Conservation (phyloP, 2,329 filamentous ascomycete genomes). For the Trichoderma brevicompactum region DNA sequence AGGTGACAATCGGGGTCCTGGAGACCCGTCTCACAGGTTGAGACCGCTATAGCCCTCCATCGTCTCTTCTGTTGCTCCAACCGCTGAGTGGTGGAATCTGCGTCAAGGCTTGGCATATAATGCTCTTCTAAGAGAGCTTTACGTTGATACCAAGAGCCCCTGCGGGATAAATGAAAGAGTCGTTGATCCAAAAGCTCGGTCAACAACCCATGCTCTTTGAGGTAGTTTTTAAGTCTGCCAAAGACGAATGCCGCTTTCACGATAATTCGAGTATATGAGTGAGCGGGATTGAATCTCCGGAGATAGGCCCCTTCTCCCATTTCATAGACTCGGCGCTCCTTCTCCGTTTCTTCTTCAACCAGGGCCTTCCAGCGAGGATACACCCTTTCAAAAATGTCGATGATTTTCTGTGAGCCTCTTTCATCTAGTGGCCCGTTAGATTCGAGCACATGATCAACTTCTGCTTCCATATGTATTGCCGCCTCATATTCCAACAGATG, state of each 20-base stretch:
- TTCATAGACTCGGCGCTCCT: slow-evolving; percentile 77
- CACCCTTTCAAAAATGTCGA: slow-evolving; percentile 73
- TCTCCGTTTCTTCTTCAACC: slow-evolving; percentile 73
- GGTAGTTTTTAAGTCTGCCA: slow-evolving; percentile 80
- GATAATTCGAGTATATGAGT: slow-evolving; percentile 90
- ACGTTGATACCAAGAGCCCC: slow-evolving; percentile 93
- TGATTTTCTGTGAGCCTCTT: slow-evolving; percentile 67
- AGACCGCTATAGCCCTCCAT: slow-evolving; percentile 77
- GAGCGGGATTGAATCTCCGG: slow-evolving; percentile 85
- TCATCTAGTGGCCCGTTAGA: slow-evolving; percentile 72
- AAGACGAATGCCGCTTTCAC: slow-evolving; percentile 84
- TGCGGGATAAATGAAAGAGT: slow-evolving; percentile 81
- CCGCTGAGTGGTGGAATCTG: slow-evolving; percentile 45
- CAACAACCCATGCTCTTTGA: slow-evolving; percentile 74
- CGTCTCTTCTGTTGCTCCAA: slow-evolving; percentile 69
- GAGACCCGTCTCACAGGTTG: slow-evolving; percentile 83
- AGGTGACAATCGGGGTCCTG: slow-evolving; percentile 89
- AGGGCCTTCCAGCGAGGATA: slow-evolving; percentile 80
- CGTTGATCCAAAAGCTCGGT: slow-evolving; percentile 76
- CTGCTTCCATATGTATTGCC: slow-evolving; percentile 78
- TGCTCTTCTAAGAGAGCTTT: slow-evolving; percentile 94
- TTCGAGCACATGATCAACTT: slow-evolving; percentile 81
- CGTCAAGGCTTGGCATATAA: slow-evolving; percentile 75
- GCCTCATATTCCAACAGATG: slow-evolving; percentile 87
- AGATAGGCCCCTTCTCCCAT: slow-evolving; percentile 87